Evolutionary conservation across 1,139 yeast genomes (phyloP), one percentile per base, ranked within the genome.

Genomic region (Suzukiozyma palmioleophila): DNA sequence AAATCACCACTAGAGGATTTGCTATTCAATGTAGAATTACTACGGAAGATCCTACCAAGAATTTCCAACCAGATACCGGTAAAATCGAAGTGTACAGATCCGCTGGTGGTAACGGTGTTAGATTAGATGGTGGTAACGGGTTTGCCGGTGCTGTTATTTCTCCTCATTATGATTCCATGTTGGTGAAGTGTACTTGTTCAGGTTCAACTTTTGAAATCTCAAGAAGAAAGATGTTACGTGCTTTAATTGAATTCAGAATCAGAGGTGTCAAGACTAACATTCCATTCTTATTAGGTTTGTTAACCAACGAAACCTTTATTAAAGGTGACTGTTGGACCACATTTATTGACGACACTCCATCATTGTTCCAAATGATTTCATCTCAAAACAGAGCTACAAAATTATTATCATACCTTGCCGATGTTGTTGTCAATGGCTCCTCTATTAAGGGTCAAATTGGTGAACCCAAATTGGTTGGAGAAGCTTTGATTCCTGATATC

Each of bases 11-110:
- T 39, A 81, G 98, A 61, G 99, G 99, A 10, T 92, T 90, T 63
- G 97, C 98, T 33, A 92, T 92, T 54, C 99, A 92, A 72, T 94
- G 98, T 75, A 89, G 98, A 77, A 92, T 92, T 69, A 92, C 98
- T 41, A 94, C 98, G 39, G 99, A 92, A 68, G 98, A 92, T 60
- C 98, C 99, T 14, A 63, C 96, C 36, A 90, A 89, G 70, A 87
- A 84, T 61, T 92, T 92, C 81, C 97, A 87, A 66, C 99, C 99
- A 13, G 99, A 92, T 60, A 94, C 97, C 3, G 99, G 99, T 60
- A 89, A 92, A 66, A 85, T 92, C 52, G 99, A 92, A 65, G 99
- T 92, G 36, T 92, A 92, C 73, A 80, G 98, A 64, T 89, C 97
- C 29, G 88, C 98, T 30, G 99, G 99, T 70, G 99, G 99, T 74